Evolutionary conservation across 176 grass and related monocot genomes (phyloP).

Genomic region (Elaeis guineensis): DNA sequence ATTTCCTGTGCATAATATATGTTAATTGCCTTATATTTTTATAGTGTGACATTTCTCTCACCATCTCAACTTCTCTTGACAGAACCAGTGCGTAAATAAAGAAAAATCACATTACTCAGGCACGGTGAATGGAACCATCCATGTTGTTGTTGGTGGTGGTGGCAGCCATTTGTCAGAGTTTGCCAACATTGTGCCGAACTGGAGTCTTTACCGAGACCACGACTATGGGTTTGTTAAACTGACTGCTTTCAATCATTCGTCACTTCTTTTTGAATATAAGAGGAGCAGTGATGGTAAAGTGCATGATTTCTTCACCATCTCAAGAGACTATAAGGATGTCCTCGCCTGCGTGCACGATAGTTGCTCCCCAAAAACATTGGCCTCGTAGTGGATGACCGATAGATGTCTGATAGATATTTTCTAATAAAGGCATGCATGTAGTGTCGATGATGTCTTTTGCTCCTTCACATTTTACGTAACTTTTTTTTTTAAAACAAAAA

Average conservation of each 20-base stretch:
- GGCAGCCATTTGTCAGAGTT: conserved; percentile 67
- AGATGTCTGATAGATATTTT: background rate
- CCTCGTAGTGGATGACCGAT: conserved; percentile 8
- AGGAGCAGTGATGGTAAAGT: conserved; percentile 44
- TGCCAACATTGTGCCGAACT: conserved; percentile 29
- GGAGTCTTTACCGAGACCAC: conserved; percentile 66
- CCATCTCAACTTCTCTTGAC: background rate
- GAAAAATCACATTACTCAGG: conserved; percentile 48
- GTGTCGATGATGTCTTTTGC: no score
- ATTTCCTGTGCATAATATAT: no score
- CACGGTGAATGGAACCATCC: conserved; percentile 58
- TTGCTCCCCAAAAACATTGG: conserved; percentile 61
- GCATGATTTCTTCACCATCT: conserved; percentile 67
- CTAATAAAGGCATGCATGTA: background rate
- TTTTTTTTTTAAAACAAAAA: no score
- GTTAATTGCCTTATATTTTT: background rate
- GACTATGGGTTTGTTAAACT: conserved; percentile 81
- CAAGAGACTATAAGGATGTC: conserved; percentile 64
- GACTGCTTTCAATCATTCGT: conserved; percentile 60
- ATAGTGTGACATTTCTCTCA: background rate
- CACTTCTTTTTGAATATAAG: conserved; percentile 69
- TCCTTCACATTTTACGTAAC: no score
- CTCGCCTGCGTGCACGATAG: conserved; percentile 71
- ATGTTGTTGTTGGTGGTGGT: conserved; percentile 58
- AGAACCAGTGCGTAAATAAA: conserved; percentile 49